A percentile compares a stretch with the other conserved stretches of the same genome.
These are phyloP conservation scores for Flagelloscypha sp. DNA, from an alignment of 768 basidiomycete genomes.

Conservation along the genomic window DNA sequence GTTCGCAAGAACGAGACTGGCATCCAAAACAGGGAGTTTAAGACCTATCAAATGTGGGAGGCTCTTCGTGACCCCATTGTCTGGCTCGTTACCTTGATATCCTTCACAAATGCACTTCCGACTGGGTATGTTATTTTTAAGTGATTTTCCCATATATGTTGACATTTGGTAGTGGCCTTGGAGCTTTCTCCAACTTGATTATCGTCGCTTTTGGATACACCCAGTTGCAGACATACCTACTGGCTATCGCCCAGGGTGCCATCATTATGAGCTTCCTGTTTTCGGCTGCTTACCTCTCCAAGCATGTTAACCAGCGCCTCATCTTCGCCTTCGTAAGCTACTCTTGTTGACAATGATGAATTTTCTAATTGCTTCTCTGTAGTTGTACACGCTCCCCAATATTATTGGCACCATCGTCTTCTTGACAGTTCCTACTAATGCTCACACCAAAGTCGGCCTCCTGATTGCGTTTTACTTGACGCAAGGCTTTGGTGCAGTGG, in stretches of 20 bases:
- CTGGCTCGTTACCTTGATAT: constrained; percentile 38
- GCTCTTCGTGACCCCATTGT: constrained; percentile 37
- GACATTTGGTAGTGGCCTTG: too few species aligned
- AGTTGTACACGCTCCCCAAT: constrained; percentile 40
- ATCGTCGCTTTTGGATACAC: constrained; percentile 40
- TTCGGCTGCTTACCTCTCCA: constrained; percentile 33
- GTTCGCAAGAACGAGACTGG: constrained; percentile 45
- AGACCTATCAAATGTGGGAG: constrained; percentile 25
- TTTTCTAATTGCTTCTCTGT: neutral
- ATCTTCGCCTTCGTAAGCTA: constrained; percentile 31
- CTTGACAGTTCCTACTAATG: constrained; percentile 32
- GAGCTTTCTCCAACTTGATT: constrained; percentile 47
- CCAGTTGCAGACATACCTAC: constrained; percentile 40
- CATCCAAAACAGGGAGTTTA: constrained; percentile 44
- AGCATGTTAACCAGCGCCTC: constrained; percentile 35
- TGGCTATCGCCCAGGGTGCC: constrained; percentile 38
- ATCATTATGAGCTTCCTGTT: constrained; percentile 38
- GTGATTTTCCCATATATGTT: too few species aligned
- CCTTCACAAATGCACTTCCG: constrained; percentile 39
- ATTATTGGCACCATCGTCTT: constrained; percentile 44
- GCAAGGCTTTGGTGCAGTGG: constrained; percentile 39
- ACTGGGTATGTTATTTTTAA: too few species aligned
- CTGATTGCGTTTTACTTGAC: constrained; percentile 43
- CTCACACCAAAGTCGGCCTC: constrained; percentile 35
- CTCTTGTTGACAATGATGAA: neutral